phyloP scores from a whole-genome alignment of 352 stramenopile species.

The Globisporangium parvum region DNA sequence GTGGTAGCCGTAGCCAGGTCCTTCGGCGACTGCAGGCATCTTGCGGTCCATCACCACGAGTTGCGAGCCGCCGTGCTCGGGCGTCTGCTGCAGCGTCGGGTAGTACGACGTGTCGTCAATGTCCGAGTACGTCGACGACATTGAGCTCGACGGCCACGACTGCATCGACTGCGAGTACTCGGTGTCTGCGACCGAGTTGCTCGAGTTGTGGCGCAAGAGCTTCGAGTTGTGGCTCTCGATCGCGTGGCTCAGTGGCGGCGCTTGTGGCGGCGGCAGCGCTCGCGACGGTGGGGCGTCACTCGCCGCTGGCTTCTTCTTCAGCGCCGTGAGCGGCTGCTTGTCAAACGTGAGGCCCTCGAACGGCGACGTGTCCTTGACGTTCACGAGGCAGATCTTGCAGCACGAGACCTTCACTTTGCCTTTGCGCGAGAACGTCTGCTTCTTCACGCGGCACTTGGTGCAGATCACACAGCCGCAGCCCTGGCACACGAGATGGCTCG shows the following conservation, averaged over 20 bases:
- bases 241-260: conserved; percentile 3
- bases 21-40: conserved; percentile 41
- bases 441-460: conserved; percentile 66
- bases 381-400: conserved; percentile 69
- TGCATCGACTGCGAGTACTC: conserved; percentile 52
- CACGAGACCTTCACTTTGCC: conserved; percentile 63
- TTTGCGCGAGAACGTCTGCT: conserved; percentile 41
- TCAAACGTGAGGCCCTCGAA: conserved; percentile 51
- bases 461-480: conserved; percentile 68
- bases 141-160: conserved; percentile 51
- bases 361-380: conserved; percentile 59
- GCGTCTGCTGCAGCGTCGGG: conserved; percentile 10
- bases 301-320: conserved; percentile 19
- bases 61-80: conserved; percentile 10
- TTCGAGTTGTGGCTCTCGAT: conserved; percentile 11
- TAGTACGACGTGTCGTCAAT: conserved; percentile 30
- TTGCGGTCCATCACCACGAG: conserved; percentile 26
- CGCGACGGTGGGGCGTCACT: background rate
- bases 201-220: conserved; percentile 20
- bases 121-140: conserved; percentile 43
- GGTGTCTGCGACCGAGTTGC: conserved; percentile 35
- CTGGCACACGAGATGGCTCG: conserved; percentile 48
- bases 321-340: conserved; percentile 20
- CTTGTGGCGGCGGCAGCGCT: background rate
- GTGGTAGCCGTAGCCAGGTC: conserved; percentile 11